phyloP scores from a whole-genome alignment of 2,329 filamentous ascomycete genomes.

The Scedosporium minutisporum region DNA sequence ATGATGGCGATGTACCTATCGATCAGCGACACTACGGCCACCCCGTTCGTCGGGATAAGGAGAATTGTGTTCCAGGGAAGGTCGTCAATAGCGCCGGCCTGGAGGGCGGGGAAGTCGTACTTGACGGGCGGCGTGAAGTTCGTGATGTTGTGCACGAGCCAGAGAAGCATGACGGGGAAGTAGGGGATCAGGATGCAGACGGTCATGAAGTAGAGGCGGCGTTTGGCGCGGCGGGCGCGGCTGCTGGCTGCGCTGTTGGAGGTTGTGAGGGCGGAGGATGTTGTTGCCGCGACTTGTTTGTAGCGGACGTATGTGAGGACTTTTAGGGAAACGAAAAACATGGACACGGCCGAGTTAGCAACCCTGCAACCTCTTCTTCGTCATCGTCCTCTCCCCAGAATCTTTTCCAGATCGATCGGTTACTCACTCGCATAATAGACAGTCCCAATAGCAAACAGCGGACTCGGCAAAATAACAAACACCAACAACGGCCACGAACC shows the following conservation, averaged over 20 bases:
- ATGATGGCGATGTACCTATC: slow-evolving; percentile 39
- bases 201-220: slow-evolving; percentile 47
- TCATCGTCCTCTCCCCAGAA: neutral
- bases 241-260: slow-evolving; percentile 28
- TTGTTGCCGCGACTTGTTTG: slow-evolving; percentile 32
- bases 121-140: slow-evolving; percentile 17
- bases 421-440: slow-evolving; percentile 38
- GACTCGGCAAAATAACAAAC: slow-evolving; percentile 37
- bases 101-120: slow-evolving; percentile 33
- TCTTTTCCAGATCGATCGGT: slow-evolving; percentile 4
- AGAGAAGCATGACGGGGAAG: slow-evolving; percentile 34
- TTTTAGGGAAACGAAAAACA: slow-evolving; percentile 12
- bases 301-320: slow-evolving; percentile 39
- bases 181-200: slow-evolving; percentile 42
- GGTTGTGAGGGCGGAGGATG: slow-evolving; percentile 24
- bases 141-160: slow-evolving; percentile 31
- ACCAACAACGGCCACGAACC: slow-evolving; percentile 37
- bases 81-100: slow-evolving; percentile 15
- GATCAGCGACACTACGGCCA: slow-evolving; percentile 31
- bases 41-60: slow-evolving; percentile 30
- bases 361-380: neutral
- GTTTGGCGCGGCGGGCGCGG: slow-evolving; percentile 36
- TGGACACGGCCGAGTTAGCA: neutral
- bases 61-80: slow-evolving; percentile 36
- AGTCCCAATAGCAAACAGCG: slow-evolving; percentile 32